Percentiles rank a stretch among this genome's conserved stretches.
These are phyloP conservation scores for Aaosphaeria pasadenensis DNA, from an alignment of 2,329 filamentous ascomycete species.

Conservation along the genomic window DNA sequence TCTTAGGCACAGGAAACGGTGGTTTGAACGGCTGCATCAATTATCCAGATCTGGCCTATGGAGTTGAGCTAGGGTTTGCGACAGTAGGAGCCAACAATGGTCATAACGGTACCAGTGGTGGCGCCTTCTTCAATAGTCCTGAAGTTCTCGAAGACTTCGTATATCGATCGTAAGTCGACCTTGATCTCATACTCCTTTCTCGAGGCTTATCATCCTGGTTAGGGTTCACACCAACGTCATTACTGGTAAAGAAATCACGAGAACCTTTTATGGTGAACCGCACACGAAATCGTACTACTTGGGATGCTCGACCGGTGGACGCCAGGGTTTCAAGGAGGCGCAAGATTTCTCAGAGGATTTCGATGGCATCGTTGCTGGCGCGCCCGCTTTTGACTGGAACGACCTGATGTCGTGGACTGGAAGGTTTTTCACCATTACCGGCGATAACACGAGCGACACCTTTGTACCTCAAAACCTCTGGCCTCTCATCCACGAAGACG, in stretches of 20 bases:
- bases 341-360: conserved; percentile 36
- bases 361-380: conserved; percentile 36
- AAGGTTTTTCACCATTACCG: conserved; percentile 25
- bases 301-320: conserved; percentile 23
- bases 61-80: conserved; percentile 32
- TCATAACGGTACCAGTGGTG: conserved; percentile 40
- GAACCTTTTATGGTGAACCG: conserved; percentile 35
- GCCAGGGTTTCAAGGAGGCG: conserved; percentile 34
- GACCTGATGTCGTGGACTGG: conserved; percentile 34
- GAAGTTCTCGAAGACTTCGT: conserved; percentile 48
- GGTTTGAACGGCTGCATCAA: conserved; percentile 33
- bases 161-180: conserved; percentile 33
- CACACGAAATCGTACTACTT: conserved; percentile 36
- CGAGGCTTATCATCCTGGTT: neutral
- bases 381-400: conserved; percentile 31
- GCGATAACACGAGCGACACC: conserved; percentile 12
- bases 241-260: conserved; percentile 40
- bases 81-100: conserved; percentile 38
- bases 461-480: conserved; percentile 42
- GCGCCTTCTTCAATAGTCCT: conserved; percentile 43
- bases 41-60: conserved; percentile 36
- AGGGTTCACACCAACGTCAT: conserved; percentile 20
- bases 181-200: neutral
- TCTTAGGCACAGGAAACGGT: conserved; percentile 36
- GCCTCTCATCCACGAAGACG: conserved; percentile 38